Evolutionary conservation across 352 stramenopile genomes (phyloP).

Genomic region (Phytophthora kernoviae): DNA sequence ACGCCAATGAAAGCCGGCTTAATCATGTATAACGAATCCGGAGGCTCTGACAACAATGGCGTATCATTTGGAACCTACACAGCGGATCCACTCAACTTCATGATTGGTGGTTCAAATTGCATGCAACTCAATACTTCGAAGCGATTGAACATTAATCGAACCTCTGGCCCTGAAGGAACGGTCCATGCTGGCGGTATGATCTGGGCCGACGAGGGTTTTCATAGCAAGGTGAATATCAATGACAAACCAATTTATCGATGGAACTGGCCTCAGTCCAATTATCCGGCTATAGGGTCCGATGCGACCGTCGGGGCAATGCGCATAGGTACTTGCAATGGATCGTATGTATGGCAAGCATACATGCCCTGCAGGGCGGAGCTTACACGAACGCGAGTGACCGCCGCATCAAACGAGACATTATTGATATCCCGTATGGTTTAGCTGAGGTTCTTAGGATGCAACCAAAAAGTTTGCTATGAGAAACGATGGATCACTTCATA

Average conservation of each 20-base stretch:
- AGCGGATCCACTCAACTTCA: neutral
- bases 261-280: no score
- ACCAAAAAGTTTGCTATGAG: neutral
- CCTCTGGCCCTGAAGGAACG: neutral
- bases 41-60: neutral
- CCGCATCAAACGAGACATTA: neutral
- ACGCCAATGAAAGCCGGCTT: no score
- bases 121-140: neutral
- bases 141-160: neutral
- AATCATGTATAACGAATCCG: neutral
- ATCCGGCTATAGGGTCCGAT: neutral
- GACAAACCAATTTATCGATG: no score
- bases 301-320: neutral
- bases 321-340: neutral
- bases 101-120: neutral
- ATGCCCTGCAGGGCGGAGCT: neutral
- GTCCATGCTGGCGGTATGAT: no score
- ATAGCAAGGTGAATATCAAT: no score
- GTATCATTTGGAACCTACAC: neutral
- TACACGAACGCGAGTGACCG: constrained; percentile 2
- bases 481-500: neutral
- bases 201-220: neutral
- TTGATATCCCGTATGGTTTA: neutral
- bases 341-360: neutral
- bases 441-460: no score